Evolutionary conservation across 2,329 filamentous ascomycete genomes (phyloP), one percentile per base, ranked within the genome.

Genomic region (Stachybotrys chlorohalonatus): DNA sequence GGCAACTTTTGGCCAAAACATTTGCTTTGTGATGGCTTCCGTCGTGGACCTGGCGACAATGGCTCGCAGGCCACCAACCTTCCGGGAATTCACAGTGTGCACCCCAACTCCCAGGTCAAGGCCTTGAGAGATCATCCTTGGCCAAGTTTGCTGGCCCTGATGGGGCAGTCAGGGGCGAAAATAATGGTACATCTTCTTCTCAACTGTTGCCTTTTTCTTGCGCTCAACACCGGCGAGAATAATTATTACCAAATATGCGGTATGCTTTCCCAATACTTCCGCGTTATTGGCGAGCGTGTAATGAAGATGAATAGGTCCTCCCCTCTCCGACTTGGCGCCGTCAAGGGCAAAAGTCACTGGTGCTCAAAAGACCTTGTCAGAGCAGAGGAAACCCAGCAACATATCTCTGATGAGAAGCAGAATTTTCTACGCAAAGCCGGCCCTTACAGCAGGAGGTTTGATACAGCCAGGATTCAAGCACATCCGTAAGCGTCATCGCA

Each of bases 181-280:
- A 84, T 93, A 56, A 90, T 96, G 82, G 78, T 89, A 52, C 80
- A 87, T 60, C 73, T 96, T 55, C 75, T 97, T 6, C 69, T 92
- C 2, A 83, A 94, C 57, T 89, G 86, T 67, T 87, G 88, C 7
- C 73, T 97, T 6, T 99, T 94, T 64, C 63, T 81, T 11, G 72
- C 80, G 5, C 69, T 95, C 11, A 71, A 82, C 46, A 74, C 74
- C 30, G 80, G 81, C 11, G 75, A 72, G 54, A 81, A 81, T 2
- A 91, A 90, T 62, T 86, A 87, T 63, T 82, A 84, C 61, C 93
- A 97, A 67, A 68, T 96, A 32, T 90, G 86, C 66, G 93, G 93
- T 83, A 69, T 13, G 15, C 11, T 24, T 51, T 49, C 9, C 36
- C 36, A 13, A 24, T 24, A 42, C 36, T 13, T 42, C 13, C 13